These are phyloP conservation scores for Cryphonectria naterciae DNA, from an alignment of 2,329 filamentous ascomycete genomes.

Conservation along the genomic window DNA sequence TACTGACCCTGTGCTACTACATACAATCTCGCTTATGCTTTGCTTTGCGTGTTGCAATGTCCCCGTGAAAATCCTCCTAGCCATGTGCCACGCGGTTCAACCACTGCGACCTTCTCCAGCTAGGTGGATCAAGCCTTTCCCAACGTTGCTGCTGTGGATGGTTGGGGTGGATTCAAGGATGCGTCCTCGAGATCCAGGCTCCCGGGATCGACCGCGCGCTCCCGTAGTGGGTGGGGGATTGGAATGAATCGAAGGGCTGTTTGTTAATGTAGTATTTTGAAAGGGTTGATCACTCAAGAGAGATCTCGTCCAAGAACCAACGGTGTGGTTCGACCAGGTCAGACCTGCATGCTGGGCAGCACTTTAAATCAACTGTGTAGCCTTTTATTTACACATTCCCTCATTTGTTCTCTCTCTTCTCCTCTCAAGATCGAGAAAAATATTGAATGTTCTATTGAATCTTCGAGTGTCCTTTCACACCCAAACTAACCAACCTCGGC, in stretches of 20 bases:
- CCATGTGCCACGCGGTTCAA: neutral
- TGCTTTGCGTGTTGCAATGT: neutral
- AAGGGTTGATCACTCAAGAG: too few species aligned
- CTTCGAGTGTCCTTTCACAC: neutral
- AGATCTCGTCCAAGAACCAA: neutral
- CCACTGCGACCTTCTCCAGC: neutral
- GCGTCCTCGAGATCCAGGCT: neutral
- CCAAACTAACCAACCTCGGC: neutral
- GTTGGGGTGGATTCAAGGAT: neutral
- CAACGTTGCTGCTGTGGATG: neutral
- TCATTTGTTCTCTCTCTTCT: too few species aligned
- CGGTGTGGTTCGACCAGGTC: too few species aligned
- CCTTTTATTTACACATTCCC: too few species aligned
- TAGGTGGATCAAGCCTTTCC: neutral
- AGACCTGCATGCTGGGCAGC: neutral
- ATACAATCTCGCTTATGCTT: neutral
- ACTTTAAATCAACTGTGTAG: neutral
- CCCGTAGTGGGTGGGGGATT: neutral
- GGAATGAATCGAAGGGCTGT: neutral
- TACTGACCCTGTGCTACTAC: neutral
- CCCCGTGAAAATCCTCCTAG: neutral
- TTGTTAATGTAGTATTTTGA: neutral
- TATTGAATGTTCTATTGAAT: too few species aligned
- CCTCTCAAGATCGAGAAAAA: too few species aligned
- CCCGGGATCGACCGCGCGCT: conserved; percentile 3